A percentile compares a stretch with the other conserved stretches of the same genome.
Conservation (phyloP, 768 basidiomycete genomes). For the Podaxis rugospora region DNA sequence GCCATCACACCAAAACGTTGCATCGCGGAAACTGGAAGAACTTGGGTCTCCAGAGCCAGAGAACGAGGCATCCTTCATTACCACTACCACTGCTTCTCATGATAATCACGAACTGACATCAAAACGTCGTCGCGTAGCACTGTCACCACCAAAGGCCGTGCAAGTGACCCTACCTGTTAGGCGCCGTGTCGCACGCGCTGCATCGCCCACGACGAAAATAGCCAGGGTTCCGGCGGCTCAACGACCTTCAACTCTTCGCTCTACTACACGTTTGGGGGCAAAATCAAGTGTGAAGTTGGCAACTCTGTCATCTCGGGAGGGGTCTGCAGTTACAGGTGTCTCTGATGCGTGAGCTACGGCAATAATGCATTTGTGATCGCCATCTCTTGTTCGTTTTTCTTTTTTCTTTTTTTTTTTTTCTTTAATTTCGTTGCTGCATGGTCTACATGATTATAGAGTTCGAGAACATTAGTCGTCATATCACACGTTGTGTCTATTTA, state of each 20-base stretch:
- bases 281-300: neutral
- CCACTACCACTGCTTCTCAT: neutral
- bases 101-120: neutral
- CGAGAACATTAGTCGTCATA: neutral
- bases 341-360: neutral
- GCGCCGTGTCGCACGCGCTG: neutral
- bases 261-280: neutral
- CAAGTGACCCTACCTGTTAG: neutral
- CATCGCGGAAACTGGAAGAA: neutral
- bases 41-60: neutral
- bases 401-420: neutral
- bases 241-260: neutral
- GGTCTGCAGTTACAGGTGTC: neutral
- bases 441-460: neutral
- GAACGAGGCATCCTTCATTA: neutral
- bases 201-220: neutral
- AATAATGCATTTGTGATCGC: neutral
- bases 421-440: neutral
- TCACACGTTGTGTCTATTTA: neutral
- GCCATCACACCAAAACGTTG: neutral
- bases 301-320: neutral
- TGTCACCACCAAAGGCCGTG: neutral
- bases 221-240: neutral
- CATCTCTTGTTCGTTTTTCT: neutral
- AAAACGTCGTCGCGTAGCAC: slow-evolving; percentile 6